Evolutionary conservation across 75 land plant species (phyloP), one percentile per base, ranked within the genome.

Genomic region (Azolla pinnata): DNA sequence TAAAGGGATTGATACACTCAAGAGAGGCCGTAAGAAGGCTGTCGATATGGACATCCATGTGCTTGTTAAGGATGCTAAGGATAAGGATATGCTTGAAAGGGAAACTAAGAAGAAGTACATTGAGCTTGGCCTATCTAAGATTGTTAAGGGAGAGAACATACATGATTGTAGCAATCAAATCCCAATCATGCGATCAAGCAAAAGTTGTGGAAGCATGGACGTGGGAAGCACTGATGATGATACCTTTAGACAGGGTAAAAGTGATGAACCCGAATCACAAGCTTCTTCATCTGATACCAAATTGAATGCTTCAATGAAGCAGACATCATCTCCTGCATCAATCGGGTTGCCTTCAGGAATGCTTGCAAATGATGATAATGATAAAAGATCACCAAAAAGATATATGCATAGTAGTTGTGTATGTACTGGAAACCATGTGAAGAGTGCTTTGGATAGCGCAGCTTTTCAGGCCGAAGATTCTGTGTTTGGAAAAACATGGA

Each of bases 261-360:
- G n/a, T n/a, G 40, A 35, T 12, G 12, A 12, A 35, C 26, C 16
- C 27, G 2, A 2, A 1, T 31, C 16, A 7, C 19, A 31, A 7
- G 29, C 21, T n/a, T n/a, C n/a, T n/a, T n/a, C n/a, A n/a, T n/a
- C n/a, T n/a, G n/a, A n/a, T n/a, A n/a, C n/a, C n/a, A n/a, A n/a
- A 49, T 21, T 29, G 56, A 19, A 33, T 54, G 14, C 30, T 49
- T 26, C 42, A 51, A 49, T 54, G 19, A 19, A 31, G 55, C 35
- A 10, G 52, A 33, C 26, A 55, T 44, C 8, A 63, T 26, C 26
- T 12, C 40, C 40, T 35, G 40, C 12, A 5, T 35, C 12, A 12
- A 5, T 12, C 5, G 12, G 54, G 29, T 52, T 29, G 27, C 1
- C 29, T 30, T 47, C 68, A 57, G 61, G 68, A 32, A 66, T 57